Conservation (phyloP, 192 early-diverging fungal species). For the Obelidium mucronatum region DNA sequence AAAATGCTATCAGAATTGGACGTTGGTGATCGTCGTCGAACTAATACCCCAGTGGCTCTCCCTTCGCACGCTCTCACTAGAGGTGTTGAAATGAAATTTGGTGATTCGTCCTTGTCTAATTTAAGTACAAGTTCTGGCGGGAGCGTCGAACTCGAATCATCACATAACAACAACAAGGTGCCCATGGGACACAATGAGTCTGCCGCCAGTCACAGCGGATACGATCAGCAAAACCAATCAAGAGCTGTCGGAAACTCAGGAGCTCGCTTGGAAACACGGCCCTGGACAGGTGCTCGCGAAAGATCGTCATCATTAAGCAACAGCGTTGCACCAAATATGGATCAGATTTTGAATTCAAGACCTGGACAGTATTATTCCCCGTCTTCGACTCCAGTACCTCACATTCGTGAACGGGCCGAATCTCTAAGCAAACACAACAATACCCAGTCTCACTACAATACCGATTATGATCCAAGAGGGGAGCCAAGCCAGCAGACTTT, state of each 20-base stretch:
- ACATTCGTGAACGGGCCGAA: neutral
- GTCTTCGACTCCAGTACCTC: neutral
- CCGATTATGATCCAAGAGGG: neutral
- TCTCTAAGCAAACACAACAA: neutral
- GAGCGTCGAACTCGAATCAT: neutral
- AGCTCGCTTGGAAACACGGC: neutral
- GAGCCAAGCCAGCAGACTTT: neutral
- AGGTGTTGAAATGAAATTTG: conserved; percentile 33
- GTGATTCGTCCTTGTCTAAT: conserved; percentile 9
- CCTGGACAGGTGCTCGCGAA: neutral
- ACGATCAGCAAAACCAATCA: neutral
- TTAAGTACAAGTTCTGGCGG: conserved; percentile 24
- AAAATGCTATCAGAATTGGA: conserved; percentile 12
- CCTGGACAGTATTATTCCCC: neutral
- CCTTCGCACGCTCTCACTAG: neutral
- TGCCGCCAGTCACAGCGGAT: no score
- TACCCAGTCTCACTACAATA: neutral
- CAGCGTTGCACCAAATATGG: neutral
- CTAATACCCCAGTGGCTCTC: neutral
- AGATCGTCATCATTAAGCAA: conserved; percentile 18
- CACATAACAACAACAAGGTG: neutral
- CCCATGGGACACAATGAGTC: neutral
- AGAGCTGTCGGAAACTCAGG: no score
- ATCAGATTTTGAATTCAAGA: neutral
- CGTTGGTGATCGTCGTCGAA: neutral